Evolutionary conservation across 805 yeast genomes (phyloP), one percentile per base, ranked within the genome.

Genomic region (Pichia californica): DNA sequence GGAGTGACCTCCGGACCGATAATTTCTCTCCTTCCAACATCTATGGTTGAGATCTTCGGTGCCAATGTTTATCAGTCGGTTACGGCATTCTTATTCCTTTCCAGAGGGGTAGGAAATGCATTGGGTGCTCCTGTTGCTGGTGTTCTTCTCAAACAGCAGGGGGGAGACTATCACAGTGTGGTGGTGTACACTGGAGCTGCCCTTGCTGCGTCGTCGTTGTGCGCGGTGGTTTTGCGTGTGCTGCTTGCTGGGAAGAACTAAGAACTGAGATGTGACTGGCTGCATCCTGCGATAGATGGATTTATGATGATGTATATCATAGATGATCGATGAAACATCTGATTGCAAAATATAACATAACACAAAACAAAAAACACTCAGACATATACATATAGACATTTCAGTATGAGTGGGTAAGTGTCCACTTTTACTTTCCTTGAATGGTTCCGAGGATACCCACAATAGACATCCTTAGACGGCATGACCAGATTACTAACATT

Each of bases 51-150:
- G 36, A 33, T 63, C 2, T 64, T 64, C 49, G 69, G 69, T 4
- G 38, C 55, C 3, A 52, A 55, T 15, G 56, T 57, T 37, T 63
- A 64, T 43, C 66, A 64, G 28, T 52, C 66, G 1, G 49, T 64
- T 38, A 53, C 61, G 40, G 66, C 67, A 2, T 41, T 64, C 23
- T 56, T 64, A 63, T 65, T 64, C 43, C 57, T 61, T 29, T 52
- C 52, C 16, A 48, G 69, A 41, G 69, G 69, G 1, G 35, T 60
- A 4, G 68, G 69, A 0, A 63, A 53, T 25, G 41, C 62, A 32
- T 31, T 64, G 8, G 69, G 69, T 0, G 54, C 66, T 5, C 69
- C 69, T 2, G 47, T 65, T 18, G 69, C 67, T 8, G 69, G 66
- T 26, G 40, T 59, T 11, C 41, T 64, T 47, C 56, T 64, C 13